These are phyloP conservation scores for Hypholoma sublateritium DNA, from an alignment of 768 basidiomycete species.

Conservation along the genomic window DNA sequence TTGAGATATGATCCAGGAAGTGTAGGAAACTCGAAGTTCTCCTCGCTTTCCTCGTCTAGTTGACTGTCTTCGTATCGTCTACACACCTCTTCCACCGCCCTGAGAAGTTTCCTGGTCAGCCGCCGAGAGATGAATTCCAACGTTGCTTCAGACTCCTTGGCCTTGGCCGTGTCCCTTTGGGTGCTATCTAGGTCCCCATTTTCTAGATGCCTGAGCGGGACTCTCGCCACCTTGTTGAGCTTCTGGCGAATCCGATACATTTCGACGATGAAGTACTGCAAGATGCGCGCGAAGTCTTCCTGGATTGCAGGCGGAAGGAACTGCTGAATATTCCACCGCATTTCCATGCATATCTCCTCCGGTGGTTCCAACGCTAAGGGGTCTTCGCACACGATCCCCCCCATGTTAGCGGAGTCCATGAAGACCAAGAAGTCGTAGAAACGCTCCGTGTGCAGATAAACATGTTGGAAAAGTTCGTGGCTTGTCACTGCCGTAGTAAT, in stretches of 20 bases:
- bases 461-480: slow-evolving; percentile 93
- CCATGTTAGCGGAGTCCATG: slow-evolving; percentile 94
- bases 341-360: slow-evolving; percentile 69
- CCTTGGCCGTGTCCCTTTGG: slow-evolving; percentile 65
- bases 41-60: slow-evolving; percentile 50
- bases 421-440: slow-evolving; percentile 94
- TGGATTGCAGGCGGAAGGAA: slow-evolving; percentile 89
- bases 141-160: slow-evolving; percentile 65
- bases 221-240: slow-evolving; percentile 55
- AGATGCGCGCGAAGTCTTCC: slow-evolving; percentile 64
- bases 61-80: slow-evolving; percentile 60
- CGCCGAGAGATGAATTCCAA: slow-evolving; percentile 77
- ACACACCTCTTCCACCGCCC: slow-evolving; percentile 60
- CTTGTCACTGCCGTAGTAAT: slow-evolving; percentile 91
- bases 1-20: slow-evolving; percentile 86
- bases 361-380: slow-evolving; percentile 69
- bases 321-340: slow-evolving; percentile 90
- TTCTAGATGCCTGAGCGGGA: slow-evolving; percentile 66
- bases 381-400: slow-evolving; percentile 84
- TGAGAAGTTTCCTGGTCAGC: slow-evolving; percentile 80
- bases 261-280: slow-evolving; percentile 85
- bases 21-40: slow-evolving; percentile 76
- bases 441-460: slow-evolving; percentile 80
- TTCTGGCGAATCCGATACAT: slow-evolving; percentile 75
- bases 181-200: slow-evolving; percentile 66